Evolutionary conservation across 2,329 filamentous ascomycete species (phyloP).

Genomic region (Sporothrix dimorphospora): DNA sequence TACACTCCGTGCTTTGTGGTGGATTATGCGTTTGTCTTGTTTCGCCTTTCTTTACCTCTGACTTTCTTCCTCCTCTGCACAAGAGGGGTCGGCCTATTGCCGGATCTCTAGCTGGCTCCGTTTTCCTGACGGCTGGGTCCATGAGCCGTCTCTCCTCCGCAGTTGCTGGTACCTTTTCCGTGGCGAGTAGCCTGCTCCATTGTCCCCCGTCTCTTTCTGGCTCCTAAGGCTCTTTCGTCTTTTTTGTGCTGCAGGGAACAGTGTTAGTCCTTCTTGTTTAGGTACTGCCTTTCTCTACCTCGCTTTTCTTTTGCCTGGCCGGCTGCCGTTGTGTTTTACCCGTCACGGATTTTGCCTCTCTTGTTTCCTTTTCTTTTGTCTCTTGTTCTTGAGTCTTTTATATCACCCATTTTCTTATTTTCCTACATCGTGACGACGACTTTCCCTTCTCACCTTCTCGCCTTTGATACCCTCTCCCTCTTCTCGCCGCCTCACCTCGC

Average conservation of each 20-base stretch:
- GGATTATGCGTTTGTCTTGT: background rate
- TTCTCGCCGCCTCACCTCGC: background rate
- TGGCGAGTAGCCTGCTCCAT: constrained; percentile 8
- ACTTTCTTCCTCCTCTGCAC: background rate
- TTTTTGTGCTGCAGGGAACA: background rate
- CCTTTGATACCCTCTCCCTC: background rate
- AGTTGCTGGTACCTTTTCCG: constrained; percentile 20
- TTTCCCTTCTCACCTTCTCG: background rate
- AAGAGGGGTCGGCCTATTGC: constrained; percentile 11
- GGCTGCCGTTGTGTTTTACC: background rate
- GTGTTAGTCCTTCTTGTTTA: constrained; percentile 4
- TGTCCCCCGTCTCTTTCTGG: background rate
- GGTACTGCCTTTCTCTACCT: constrained; percentile 17
- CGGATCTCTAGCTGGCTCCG: constrained; percentile 11
- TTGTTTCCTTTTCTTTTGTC: background rate
- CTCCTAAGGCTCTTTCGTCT: background rate
- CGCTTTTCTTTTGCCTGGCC: background rate
- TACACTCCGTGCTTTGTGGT: background rate
- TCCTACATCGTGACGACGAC: background rate
- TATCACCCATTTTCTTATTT: background rate
- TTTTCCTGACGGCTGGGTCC: constrained; percentile 12
- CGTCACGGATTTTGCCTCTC: background rate
- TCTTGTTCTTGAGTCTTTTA: background rate
- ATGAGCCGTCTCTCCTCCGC: background rate
- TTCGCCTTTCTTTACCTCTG: background rate